These are phyloP conservation scores for Cylindrotheca fusiformis DNA, from an alignment of 108 stramenopile species.

Conservation along the genomic window DNA sequence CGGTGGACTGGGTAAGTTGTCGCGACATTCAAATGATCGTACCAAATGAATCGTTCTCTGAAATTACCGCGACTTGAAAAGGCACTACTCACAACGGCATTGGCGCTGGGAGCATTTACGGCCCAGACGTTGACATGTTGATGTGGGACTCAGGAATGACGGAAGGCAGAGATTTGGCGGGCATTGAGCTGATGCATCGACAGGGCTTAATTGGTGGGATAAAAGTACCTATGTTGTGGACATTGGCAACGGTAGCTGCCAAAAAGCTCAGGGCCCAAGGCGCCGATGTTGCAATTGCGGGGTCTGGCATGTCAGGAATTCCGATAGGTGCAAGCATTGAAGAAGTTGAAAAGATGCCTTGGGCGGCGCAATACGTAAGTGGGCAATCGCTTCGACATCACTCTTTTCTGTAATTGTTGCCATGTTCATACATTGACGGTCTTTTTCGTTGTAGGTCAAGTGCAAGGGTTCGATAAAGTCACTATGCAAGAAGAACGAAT, in stretches of 20 bases:
- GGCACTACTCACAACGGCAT: slow-evolving; percentile 52
- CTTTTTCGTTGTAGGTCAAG: slow-evolving; percentile 51
- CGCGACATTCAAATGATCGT: no score
- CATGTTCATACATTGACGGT: slow-evolving; percentile 28
- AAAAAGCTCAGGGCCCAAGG: slow-evolving; percentile 32
- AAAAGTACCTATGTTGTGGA: slow-evolving; percentile 46
- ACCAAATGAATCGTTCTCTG: no score
- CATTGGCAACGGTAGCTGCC: slow-evolving; percentile 3
- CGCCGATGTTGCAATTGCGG: slow-evolving; percentile 22
- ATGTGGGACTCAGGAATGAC: slow-evolving; percentile 60
- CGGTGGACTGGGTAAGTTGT: slow-evolving; percentile 26
- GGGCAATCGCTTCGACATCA: slow-evolving; percentile 2
- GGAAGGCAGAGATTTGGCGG: slow-evolving; percentile 3
- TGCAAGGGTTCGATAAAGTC: slow-evolving; percentile 36
- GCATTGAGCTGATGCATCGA: slow-evolving; percentile 44
- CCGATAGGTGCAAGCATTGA: slow-evolving; percentile 19
- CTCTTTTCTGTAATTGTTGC: slow-evolving; percentile 13
- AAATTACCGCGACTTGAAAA: no score
- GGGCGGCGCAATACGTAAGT: background rate
- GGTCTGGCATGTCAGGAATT: slow-evolving; percentile 44
- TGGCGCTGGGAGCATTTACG: slow-evolving; percentile 60
- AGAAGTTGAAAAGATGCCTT: background rate
- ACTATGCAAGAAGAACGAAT: slow-evolving; percentile 39
- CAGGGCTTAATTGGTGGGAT: slow-evolving; percentile 44
- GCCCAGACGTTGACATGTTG: slow-evolving; percentile 60